Evolutionary conservation across 140 eudicot species (phyloP), one percentile per base, ranked within the genome.

Genomic region (Anethum foeniculum): DNA sequence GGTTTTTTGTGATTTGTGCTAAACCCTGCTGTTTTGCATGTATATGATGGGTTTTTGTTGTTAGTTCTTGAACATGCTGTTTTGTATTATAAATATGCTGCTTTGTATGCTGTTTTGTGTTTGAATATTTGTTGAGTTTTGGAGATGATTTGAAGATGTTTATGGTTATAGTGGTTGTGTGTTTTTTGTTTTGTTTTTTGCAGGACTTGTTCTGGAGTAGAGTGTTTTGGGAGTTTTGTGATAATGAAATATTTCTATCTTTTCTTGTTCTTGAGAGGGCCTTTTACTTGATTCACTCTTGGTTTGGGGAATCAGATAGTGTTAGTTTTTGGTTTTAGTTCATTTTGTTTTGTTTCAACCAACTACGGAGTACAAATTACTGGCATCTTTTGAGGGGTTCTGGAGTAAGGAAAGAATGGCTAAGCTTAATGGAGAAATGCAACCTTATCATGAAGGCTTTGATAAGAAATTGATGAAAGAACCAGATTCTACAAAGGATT

Each of bases 161-260:
- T 43, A 78, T 46, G 79, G 27, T 75, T 75, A 47, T 3, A 21
- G 38, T n/a, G 0, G 56, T 39, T 52, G 43, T 48, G 32, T 84
- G 73, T 78, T 28, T 25, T 89, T 75, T 89, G 85, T 93, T n/a
- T n/a, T n/a, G n/a, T 30, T 75, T 74, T 89, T 75, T 89, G 85
- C 95, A 94, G 99, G 97, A 92, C 95, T 85, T 88, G 95, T 89
- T 92, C 91, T 88, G 99, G 99, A 80, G 92, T 92, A 21, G 88
- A 79, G 91, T 92, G 95, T 80, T 94, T 94, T 90, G 97, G 97
- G 80, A 87, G 91, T 60, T 94, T 88, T 88, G 93, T 88, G 32
- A 92, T 88, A 90, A 88, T 84, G 28, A 80, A 89, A 77, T 80
- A 87, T 58, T 79, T 82, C 71, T 80, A 85, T 82, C 90, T 86